Conservation (phyloP, 345 rosid species). For the Syzygium jambos region DNA sequence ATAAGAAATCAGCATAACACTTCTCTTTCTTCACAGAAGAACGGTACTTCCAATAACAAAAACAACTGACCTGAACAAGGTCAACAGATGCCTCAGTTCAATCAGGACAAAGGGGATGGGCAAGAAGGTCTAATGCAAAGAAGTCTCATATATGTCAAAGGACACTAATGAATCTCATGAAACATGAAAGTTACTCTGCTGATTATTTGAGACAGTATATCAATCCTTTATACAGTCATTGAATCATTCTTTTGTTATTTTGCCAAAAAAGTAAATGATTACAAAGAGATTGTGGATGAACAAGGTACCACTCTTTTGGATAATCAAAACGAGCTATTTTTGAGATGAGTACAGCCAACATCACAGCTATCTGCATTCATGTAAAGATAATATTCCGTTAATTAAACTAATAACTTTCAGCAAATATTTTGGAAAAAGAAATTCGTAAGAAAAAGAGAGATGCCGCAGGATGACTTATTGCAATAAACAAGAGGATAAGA, state of each 20-base stretch:
- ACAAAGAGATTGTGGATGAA: not conserved
- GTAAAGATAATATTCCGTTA: not conserved
- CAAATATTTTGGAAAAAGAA: not conserved
- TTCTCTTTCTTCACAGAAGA: not conserved
- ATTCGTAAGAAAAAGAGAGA: not conserved
- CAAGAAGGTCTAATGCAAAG: not conserved
- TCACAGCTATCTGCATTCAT: conserved; percentile 57
- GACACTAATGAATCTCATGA: not conserved
- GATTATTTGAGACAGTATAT: not conserved
- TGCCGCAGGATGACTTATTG: not conserved
- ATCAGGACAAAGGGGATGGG: not conserved
- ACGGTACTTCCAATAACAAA: not conserved
- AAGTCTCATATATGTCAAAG: not conserved
- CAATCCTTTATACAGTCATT: not conserved
- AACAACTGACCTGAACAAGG: not conserved
- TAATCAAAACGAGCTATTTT: conserved; percentile 94
- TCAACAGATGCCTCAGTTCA: not conserved
- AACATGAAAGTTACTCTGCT: not conserved
- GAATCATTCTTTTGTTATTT: not conserved
- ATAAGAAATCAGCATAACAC: not conserved
- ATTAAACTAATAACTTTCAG: not conserved
- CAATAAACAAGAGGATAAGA: not conserved
- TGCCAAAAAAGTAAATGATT: not conserved
- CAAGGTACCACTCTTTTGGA: conserved; percentile 75
- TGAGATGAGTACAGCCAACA: conserved; percentile 84